These are phyloP conservation scores for Geotrichum cucujoidarum DNA, from an alignment of 1,139 yeast genomes.

Conservation along the genomic window DNA sequence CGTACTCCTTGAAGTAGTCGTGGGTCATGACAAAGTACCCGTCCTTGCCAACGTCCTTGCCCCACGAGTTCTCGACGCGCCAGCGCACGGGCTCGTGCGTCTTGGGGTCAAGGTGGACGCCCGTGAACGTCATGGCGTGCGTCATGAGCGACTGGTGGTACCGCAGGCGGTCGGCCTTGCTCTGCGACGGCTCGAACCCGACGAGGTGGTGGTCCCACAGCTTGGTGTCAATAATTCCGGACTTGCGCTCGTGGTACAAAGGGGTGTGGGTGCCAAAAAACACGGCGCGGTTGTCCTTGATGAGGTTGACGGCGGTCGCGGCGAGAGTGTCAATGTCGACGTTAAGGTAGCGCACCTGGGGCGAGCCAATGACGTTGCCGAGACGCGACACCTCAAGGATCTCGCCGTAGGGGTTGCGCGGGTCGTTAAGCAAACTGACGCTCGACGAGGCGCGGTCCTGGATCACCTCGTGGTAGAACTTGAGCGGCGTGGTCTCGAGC, in stretches of 20 bases:
- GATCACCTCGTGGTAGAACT: slow-evolving; percentile 54
- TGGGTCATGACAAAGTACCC: slow-evolving; percentile 81
- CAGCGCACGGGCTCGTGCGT: slow-evolving; percentile 63
- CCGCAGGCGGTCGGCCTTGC: slow-evolving; percentile 53
- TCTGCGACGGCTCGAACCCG: slow-evolving; percentile 55
- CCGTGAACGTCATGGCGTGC: slow-evolving; percentile 77
- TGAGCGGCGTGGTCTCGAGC: slow-evolving; percentile 54
- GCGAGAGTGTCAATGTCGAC: slow-evolving; percentile 56
- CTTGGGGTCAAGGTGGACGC: slow-evolving; percentile 56
- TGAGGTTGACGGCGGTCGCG: slow-evolving; percentile 56
- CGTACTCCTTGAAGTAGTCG: slow-evolving; percentile 75
- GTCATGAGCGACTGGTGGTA: slow-evolving; percentile 68
- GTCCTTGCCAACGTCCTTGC: slow-evolving; percentile 59
- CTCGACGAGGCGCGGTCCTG: slow-evolving; percentile 49
- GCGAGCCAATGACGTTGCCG: slow-evolving; percentile 65
- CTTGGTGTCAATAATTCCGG: slow-evolving; percentile 66
- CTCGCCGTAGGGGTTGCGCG: slow-evolving; percentile 61
- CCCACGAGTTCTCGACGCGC: slow-evolving; percentile 88
- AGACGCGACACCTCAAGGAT: slow-evolving; percentile 66
- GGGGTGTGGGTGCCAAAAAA: slow-evolving; percentile 87
- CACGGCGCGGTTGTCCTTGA: slow-evolving; percentile 67
- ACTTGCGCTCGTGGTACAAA: slow-evolving; percentile 49
- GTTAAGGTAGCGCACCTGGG: slow-evolving; percentile 65
- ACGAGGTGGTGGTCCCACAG: slow-evolving; percentile 63
- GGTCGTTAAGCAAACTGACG: slow-evolving; percentile 72